Evolutionary conservation across 306 rosid genomes (phyloP), one percentile per base, ranked within the genome.

Genomic region (Cyamopsis tetragonoloba): DNA sequence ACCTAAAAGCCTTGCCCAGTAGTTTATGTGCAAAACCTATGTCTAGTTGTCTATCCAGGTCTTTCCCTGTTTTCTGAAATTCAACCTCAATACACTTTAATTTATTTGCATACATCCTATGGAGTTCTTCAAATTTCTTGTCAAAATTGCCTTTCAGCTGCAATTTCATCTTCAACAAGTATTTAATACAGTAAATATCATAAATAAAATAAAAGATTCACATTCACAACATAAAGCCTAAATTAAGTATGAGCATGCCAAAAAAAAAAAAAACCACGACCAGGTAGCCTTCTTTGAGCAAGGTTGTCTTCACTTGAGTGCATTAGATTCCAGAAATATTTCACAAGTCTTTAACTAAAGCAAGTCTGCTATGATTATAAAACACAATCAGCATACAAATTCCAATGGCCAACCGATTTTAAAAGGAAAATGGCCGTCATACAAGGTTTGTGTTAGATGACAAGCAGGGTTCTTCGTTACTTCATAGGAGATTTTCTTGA

Each of bases 401-500:
- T n/a, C n/a, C n/a, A n/a, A n/a, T n/a, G n/a, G n/a, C n/a, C n/a
- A n/a, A 23, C 72, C 0, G 97, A 90, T 83, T 93, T 93, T 41
- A 84, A 74, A 68, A 83, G 89, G 76, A 93, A 93, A 75, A 85
- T 82, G 42, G 79, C 71, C 7, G 97, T 93, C 20, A 93, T 93
- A 51, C 95, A 80, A 7, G 99, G 90, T 75, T 74, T 93, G 73
- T 90, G 99, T 17, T 97, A 93, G 81, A 88, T 93, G 96, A 93
- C 97, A 0, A 71, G 92, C 78, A 77, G 82, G 51, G 88, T 93
- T 28, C 90, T 93, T n/a, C 99, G 90, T 57, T 93, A 93, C 44
- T 93, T 88, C 28, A 89, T 83, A 82, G 99, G 99, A 42, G 99
- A 93, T 84, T 88, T 87, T 75, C 90, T 93, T 8, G 99, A 93